Evolutionary conservation across 306 rosid species (phyloP), one percentile per base, ranked within the genome.

Genomic region (Acacia confusa): DNA sequence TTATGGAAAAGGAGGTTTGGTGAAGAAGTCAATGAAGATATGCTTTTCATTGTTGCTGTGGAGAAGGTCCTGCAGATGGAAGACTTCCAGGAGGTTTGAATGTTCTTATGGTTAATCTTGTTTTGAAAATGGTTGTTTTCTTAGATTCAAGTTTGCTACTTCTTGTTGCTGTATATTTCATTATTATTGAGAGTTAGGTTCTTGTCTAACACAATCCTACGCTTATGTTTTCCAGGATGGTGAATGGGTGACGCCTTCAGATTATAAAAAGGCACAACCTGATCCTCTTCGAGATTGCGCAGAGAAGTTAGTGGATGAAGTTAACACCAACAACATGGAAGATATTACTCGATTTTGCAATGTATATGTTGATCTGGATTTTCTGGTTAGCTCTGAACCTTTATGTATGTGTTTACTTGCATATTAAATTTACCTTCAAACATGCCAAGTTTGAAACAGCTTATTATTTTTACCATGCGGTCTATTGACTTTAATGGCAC

Each of bases 241-340:
- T 9, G 70, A 82, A 45, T 90, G 97, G 97, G 86, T 95, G 66
- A 85, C 75, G 36, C 84, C 94, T 70, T 87, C 82, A 57, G 97
- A 95, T 75, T 95, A 95, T 78, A 89, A 58, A 80, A 85, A 75
- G 64, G 93, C 99, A 47, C 86, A 85, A 77, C 97, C 99, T 0
- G 99, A 95, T 82, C 97, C 99, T 83, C 97, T 95, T 75, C 88
- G 99, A 63, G 86, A 92, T 65, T 87, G 65, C 64, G 97, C 95
- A 14, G 93, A 88, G 78, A 87, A 82, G 75, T 85, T 95, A 71
- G 97, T 95, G 78, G 75, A 91, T 53, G 97, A 95, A 28, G 87
- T 95, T 74, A 95, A 95, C 89, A 84, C 88, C 58, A 90, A 90
- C 82, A 93, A 89, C 48, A 47, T 87, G 77, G 99, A 92, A 87